These are phyloP conservation scores for Tolypocladium tundrense DNA, from an alignment of 2,329 filamentous ascomycete species.

Conservation along the genomic window DNA sequence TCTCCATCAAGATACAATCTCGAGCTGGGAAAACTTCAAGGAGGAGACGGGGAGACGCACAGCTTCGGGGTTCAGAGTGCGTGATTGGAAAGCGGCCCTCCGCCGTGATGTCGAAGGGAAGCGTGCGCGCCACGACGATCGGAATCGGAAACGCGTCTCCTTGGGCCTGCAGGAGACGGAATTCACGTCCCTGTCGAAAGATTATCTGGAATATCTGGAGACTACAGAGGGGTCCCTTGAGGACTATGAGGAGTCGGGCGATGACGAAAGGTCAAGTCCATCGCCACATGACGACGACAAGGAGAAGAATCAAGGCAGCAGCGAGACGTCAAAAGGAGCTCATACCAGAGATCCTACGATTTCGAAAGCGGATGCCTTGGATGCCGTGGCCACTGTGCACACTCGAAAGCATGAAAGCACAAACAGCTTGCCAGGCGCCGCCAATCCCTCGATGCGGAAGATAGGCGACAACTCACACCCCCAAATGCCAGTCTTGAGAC, in stretches of 20 bases:
- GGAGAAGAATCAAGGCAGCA: background rate
- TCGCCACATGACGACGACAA: background rate
- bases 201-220: constrained; percentile 4
- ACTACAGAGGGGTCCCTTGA: background rate
- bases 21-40: constrained; percentile 33
- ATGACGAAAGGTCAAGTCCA: background rate
- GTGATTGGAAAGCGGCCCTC: constrained; percentile 24
- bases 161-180: constrained; percentile 21
- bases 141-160: constrained; percentile 32
- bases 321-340: background rate
- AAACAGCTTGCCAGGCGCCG: background rate
- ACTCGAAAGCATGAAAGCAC: background rate
- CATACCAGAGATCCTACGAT: too few relatives aligned
- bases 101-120: constrained; percentile 16
- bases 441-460: too few relatives aligned
- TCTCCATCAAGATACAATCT: constrained; percentile 26
- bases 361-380: too few relatives aligned
- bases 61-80: constrained; percentile 25
- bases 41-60: constrained; percentile 21
- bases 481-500: background rate
- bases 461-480: background rate
- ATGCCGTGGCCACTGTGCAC: too few relatives aligned
- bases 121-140: constrained; percentile 26
- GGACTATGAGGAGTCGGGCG: background rate
- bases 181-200: constrained; percentile 2